These are phyloP conservation scores for Penicillium aurantiogriseum DNA, from an alignment of 2,329 filamentous ascomycete genomes.

Conservation along the genomic window DNA sequence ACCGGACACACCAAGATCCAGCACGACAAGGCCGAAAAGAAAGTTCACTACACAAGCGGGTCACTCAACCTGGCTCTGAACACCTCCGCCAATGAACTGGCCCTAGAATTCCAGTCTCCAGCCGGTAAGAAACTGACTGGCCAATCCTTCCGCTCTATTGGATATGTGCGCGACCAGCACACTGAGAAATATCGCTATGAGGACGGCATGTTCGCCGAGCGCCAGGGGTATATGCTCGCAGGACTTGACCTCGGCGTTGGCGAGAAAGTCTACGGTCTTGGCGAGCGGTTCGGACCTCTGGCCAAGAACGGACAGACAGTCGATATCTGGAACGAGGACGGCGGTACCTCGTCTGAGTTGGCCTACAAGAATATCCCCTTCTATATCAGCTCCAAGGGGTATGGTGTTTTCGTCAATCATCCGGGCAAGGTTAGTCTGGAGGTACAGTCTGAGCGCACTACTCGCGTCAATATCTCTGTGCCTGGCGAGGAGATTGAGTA, in stretches of 20 bases:
- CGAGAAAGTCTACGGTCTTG: conserved; percentile 71
- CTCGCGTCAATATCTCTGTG: conserved; percentile 67
- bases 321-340: conserved; percentile 61
- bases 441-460: conserved; percentile 71
- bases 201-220: conserved; percentile 40
- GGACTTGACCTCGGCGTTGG: conserved; percentile 45
- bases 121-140: conserved; percentile 34
- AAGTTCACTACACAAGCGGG: conserved; percentile 35
- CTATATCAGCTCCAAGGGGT: conserved; percentile 60
- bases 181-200: conserved; percentile 32
- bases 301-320: conserved; percentile 73
- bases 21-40: conserved; percentile 23
- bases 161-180: conserved; percentile 37
- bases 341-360: conserved; percentile 43
- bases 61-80: conserved; percentile 34
- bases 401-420: conserved; percentile 73
- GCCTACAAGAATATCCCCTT: conserved; percentile 45
- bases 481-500: conserved; percentile 69
- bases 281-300: conserved; percentile 73
- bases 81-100: conserved; percentile 36
- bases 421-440: conserved; percentile 69
- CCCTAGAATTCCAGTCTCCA: conserved; percentile 28
- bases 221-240: conserved; percentile 41
- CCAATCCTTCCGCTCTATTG: conserved; percentile 43
- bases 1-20: conserved; percentile 30